Evolutionary conservation across 202 grass and related monocot genomes (phyloP).

Genomic region (Dendrocalamus latiflorus): DNA sequence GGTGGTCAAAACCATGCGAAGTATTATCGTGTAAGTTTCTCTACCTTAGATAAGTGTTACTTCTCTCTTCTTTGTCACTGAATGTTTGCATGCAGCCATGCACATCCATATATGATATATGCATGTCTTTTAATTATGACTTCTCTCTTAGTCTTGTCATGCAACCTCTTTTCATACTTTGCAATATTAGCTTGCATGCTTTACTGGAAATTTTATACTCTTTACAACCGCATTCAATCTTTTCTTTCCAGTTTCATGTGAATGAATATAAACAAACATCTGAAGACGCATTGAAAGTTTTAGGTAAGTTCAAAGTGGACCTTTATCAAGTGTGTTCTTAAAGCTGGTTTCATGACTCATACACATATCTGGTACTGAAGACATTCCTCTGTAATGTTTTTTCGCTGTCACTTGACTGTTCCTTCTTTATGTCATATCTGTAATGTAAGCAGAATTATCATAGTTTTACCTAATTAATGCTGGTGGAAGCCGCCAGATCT

Average conservation of each 20-base stretch:
- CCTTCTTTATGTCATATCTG: conserved; percentile 4
- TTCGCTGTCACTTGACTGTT: background rate
- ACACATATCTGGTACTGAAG: background rate
- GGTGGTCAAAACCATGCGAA: conserved; percentile 85
- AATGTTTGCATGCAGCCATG: background rate
- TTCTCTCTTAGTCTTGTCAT: conserved; percentile 23
- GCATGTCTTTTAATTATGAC: background rate
- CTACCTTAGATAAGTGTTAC: background rate
- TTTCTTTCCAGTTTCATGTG: conserved; percentile 85
- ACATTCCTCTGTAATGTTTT: background rate
- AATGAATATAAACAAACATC: conserved; percentile 71
- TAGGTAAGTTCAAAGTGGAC: conserved; percentile 29
- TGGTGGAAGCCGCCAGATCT: background rate
- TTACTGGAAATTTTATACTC: conserved; percentile 8
- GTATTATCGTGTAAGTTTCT: conserved; percentile 83
- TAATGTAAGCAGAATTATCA: background rate
- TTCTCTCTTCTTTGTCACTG: conserved; percentile 8
- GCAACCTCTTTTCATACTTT: conserved; percentile 7
- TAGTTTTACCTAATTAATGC: background rate
- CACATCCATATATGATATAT: background rate
- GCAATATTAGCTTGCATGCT: conserved; percentile 11
- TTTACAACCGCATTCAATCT: conserved; percentile 23
- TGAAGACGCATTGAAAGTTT: conserved; percentile 69
- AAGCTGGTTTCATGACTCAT: background rate
- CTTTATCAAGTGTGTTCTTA: conserved; percentile 16